Conservation (phyloP, 441 rosid species). For the Adansonia grandidieri region DNA sequence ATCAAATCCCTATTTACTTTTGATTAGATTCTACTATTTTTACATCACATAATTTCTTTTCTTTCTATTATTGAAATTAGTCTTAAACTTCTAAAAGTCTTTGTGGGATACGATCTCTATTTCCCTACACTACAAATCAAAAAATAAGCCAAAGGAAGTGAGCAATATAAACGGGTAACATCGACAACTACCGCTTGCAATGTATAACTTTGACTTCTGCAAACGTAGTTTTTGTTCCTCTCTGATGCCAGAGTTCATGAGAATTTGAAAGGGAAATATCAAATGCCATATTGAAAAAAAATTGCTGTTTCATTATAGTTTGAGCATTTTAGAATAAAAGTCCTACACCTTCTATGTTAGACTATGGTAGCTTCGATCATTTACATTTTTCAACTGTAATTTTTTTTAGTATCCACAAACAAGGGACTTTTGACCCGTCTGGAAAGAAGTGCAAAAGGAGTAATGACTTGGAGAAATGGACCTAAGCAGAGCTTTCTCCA, state of each 20-base stretch:
- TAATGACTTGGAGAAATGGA: neutral
- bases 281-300: neutral
- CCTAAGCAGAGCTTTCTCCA: slow-evolving; percentile 20
- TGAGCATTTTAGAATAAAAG: neutral
- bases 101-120: too few species aligned
- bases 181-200: too few species aligned
- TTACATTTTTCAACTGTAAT: neutral
- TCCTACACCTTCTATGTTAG: neutral
- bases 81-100: too few species aligned
- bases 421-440: neutral
- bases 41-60: too few species aligned
- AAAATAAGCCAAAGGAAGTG: too few species aligned
- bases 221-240: neutral
- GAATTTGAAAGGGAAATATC: neutral
- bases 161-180: too few species aligned
- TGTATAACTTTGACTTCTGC: neutral
- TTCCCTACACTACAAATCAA: too few species aligned
- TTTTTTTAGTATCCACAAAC: slow-evolving; percentile 1
- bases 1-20: too few species aligned
- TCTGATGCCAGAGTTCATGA: slow-evolving; percentile 1
- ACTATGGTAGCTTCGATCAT: slow-evolving; percentile 13
- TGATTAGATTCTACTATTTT: too few species aligned
- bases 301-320: neutral
- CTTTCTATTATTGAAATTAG: too few species aligned
- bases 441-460: slow-evolving; percentile 4